phyloP scores from a whole-genome alignment of 139 green algal species.

The Chlamydomonas sp. region DNA sequence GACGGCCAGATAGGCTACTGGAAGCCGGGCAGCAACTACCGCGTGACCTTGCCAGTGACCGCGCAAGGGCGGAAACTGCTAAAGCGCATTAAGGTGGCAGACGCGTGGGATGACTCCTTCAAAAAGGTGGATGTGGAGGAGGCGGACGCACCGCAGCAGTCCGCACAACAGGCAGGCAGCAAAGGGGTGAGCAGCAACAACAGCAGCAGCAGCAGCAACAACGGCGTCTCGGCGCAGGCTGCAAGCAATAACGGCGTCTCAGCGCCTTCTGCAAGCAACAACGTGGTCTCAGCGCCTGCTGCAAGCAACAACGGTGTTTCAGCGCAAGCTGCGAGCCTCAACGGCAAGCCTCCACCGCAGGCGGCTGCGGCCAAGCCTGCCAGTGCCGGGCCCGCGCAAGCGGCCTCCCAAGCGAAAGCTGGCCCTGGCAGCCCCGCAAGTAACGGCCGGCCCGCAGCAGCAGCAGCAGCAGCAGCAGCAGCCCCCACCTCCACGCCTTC shows the following conservation, averaged over 20 bases:
- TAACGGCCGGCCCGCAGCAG: background rate
- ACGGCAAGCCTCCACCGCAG: too few species aligned
- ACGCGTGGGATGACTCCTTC: constrained; percentile 38
- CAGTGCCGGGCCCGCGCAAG: too few species aligned
- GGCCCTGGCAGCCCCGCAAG: too few species aligned
- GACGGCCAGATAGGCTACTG: constrained; percentile 28
- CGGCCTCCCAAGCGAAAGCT: too few species aligned
- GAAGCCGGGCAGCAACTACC: constrained; percentile 50
- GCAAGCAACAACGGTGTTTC: too few species aligned
- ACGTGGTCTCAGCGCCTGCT: too few species aligned
- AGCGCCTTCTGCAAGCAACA: too few species aligned
- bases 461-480: background rate
- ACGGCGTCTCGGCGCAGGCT: too few species aligned
- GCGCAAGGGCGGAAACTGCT: background rate
- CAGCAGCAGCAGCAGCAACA: background rate
- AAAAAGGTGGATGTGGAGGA: constrained; percentile 32
- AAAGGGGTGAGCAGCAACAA: background rate
- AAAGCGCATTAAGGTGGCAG: constrained; percentile 23
- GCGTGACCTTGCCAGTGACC: constrained; percentile 17
- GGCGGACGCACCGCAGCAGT: background rate
- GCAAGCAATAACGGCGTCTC: too few species aligned
- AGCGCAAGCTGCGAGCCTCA: too few species aligned
- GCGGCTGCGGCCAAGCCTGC: too few species aligned
- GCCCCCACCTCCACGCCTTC: background rate
- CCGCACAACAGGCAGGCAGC: background rate